Evolutionary conservation across 805 yeast genomes (phyloP), one percentile per base, ranked within the genome.

Genomic region (Cyberlindnera mrakii): DNA sequence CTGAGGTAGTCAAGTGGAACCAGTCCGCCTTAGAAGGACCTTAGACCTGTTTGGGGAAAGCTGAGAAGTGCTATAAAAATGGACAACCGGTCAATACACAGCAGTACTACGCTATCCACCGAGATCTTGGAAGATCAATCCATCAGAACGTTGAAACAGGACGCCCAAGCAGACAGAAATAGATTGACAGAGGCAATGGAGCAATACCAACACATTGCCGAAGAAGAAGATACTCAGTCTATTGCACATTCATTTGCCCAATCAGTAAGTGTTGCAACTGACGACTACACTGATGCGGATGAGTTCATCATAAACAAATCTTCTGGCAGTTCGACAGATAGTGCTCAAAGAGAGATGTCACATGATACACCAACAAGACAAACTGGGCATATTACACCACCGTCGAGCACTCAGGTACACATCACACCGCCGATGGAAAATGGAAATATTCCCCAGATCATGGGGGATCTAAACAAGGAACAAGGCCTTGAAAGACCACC

Each of bases 271-370:
- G 40, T 46, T 3, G 41, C 43, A 33, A 44, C 37, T 7, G 51
- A 48, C 7, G 50, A 47, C 15, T 52, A 43, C 35, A 48, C 43
- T 10, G 54, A 52, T 35, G 54, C 56, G 3, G 56, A 52, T 40
- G 56, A 52, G 23, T 48, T 50, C 43, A 52, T 50, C 13, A 45
- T 29, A 17, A 52, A 48, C 41, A 43, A 32, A 35, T 41, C 47
- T 16, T 20, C 29, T 3, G 16, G 11, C 14, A 33, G 30, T 13
- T 27, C 36, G 3, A 17, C 27, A 23, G 11, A 23, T 23, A 23
- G 27, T 8, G 27, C 7, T 23, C 27, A 23, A 23, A 23, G 27
- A 23, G 9, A 23, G 11, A 10, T 23, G 11, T 23, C 27, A 6
- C 11, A 23, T 23, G 27, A 5, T 23, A 23, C 27, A 8, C 27